Conservation (phyloP, 305 asterid genomes). For the Fraxinus greggii region DNA sequence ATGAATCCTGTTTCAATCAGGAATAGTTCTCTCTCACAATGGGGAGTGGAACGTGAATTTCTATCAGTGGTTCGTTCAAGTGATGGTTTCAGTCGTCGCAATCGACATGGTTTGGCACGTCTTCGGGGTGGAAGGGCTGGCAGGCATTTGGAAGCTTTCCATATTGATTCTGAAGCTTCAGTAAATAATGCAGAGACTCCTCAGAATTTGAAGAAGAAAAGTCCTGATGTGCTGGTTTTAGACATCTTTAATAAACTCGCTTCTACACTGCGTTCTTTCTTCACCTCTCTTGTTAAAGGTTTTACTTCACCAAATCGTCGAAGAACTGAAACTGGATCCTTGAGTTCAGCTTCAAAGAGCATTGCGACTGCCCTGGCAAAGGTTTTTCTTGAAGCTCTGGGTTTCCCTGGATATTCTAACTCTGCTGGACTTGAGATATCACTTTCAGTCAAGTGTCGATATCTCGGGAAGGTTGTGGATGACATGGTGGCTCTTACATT, state of each 20-base stretch:
- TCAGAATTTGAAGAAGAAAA: conserved; percentile 72
- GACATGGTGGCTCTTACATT: conserved; percentile 84
- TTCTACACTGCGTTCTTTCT: conserved; percentile 72
- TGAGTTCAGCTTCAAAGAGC: conserved; percentile 83
- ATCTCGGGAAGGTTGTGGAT: conserved; percentile 96
- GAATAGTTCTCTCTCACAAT: conserved; percentile 63
- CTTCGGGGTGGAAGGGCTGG: conserved; percentile 83
- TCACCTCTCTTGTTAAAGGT: conserved; percentile 90
- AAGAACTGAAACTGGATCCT: conserved; percentile 80
- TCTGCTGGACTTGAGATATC: conserved; percentile 61
- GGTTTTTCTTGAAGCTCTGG: conserved; percentile 83
- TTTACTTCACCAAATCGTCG: conserved; percentile 91
- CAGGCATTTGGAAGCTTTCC: conserved; percentile 85
- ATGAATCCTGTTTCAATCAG: conserved; percentile 78
- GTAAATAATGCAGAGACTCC: conserved; percentile 55
- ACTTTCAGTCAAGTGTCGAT: conserved; percentile 90
- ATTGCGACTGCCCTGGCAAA: conserved; percentile 91
- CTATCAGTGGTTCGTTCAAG: conserved; percentile 81
- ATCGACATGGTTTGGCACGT: conserved; percentile 85
- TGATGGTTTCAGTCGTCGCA: conserved; percentile 85
- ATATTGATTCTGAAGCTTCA: conserved; percentile 75
- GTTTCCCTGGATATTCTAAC: conserved; percentile 75
- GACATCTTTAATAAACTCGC: conserved; percentile 83
- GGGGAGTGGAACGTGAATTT: conserved; percentile 89
- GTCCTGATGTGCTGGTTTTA: conserved; percentile 71